A percentile compares a stretch with the other conserved stretches of the same genome.
Conservation (phyloP, 2,329 filamentous ascomycete species). For the Alternaria postmessia region DNA sequence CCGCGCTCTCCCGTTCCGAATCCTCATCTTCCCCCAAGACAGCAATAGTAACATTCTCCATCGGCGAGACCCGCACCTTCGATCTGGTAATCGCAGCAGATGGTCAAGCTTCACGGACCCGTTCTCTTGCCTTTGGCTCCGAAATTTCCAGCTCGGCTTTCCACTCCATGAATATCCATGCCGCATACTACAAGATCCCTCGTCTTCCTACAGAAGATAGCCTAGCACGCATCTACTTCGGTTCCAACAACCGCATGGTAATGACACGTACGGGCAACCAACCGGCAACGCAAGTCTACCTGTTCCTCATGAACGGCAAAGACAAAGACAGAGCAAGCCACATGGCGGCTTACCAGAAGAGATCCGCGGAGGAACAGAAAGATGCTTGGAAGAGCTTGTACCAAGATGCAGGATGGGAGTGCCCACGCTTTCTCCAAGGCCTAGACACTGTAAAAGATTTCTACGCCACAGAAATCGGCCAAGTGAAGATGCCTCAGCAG, state of each 20-base stretch:
- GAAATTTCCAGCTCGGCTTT: constrained; percentile 21
- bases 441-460: constrained; percentile 55
- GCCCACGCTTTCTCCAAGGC: constrained; percentile 52
- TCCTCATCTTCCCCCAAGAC: constrained; percentile 13
- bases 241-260: constrained; percentile 20
- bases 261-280: constrained; percentile 31
- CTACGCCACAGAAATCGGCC: constrained; percentile 55
- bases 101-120: constrained; percentile 32
- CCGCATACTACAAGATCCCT: constrained; percentile 37
- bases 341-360: constrained; percentile 28
- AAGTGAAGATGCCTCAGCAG: constrained; percentile 55
- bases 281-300: constrained; percentile 31
- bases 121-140: constrained; percentile 32
- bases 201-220: constrained; percentile 25
- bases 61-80: constrained; percentile 20
- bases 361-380: constrained; percentile 52
- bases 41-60: constrained; percentile 27
- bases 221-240: constrained; percentile 20
- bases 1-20: constrained; percentile 18
- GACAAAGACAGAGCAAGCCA: constrained; percentile 5
- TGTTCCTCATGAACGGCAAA: constrained; percentile 26
- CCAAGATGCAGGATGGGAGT: constrained; percentile 56
- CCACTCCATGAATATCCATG: constrained; percentile 27
- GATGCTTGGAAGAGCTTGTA: constrained; percentile 42
- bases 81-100: constrained; percentile 42